Evolutionary conservation across 345 rosid genomes (phyloP), one percentile per base, ranked within the genome.

Genomic region (Cardamine occulta): DNA sequence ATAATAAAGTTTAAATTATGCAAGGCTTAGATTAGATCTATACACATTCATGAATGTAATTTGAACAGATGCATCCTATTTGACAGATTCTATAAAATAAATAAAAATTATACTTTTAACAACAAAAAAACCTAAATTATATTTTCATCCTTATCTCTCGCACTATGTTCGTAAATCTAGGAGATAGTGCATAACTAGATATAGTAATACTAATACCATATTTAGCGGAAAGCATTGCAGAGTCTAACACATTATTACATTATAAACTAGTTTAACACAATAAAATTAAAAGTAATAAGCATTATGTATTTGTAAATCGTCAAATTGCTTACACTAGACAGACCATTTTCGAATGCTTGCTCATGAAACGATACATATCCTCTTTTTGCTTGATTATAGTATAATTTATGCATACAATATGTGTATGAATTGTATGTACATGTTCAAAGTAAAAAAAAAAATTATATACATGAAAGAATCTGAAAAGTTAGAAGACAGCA

Each of bases 251-350:
- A 29, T 57, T 28, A 37, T 15, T 15, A 44, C 49, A 44, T 44
- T 15, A 35, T 21, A 21, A 18, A 23, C 5, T 66, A 35, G 3
- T 53, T 26, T 68, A 17, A 10, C 19, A 55, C 1, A 9, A 35
- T 10, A 23, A 0, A 24, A 19, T 4, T 31, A 0, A 42, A 14
- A 23, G 1, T 4, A 34, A 15, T 53, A 8, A 68, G 40, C 62
- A 24, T 26, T 40, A 42, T 69, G 44, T 18, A 28, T 64, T 39
- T 45, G 18, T 51, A 13, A 57, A 29, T 35, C 47, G 32, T 56
- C 64, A 29, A 57, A 18, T 3, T 70, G 66, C 66, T 21, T 47
- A 66, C 58, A 70, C 67, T 47, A 66, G 49, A 70, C 67, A 23
- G 66, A 45, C 48, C 24, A 32, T 70, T 57, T 56, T 70, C 55